phyloP scores from a whole-genome alignment of 345 rosid genomes.

The Brassica napus region DNA sequence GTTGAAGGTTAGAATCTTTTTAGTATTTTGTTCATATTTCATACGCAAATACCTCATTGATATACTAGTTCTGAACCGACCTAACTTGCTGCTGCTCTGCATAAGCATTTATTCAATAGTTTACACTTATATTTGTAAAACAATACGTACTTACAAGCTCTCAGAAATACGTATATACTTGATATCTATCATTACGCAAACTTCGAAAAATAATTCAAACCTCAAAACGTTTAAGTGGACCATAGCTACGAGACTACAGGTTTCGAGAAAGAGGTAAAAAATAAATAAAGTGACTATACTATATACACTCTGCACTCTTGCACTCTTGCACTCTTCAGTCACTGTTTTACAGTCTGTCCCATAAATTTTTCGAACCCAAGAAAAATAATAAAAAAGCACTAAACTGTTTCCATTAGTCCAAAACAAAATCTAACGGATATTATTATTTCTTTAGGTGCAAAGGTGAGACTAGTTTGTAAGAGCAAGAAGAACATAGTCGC shows the following conservation, averaged over 20 bases:
- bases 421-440: neutral
- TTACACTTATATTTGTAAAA: neutral
- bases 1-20: constrained; percentile 45
- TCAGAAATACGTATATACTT: neutral
- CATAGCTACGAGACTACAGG: constrained; percentile 18
- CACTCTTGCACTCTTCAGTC: constrained; percentile 27
- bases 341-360: constrained; percentile 30
- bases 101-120: constrained; percentile 1
- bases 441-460: constrained; percentile 52
- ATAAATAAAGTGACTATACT: constrained; percentile 1
- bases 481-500: constrained; percentile 47
- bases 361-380: constrained; percentile 2
- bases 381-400: neutral
- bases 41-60: neutral
- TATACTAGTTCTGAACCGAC: neutral
- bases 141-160: neutral
- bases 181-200: constrained; percentile 9
- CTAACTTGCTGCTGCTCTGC: constrained; percentile 6
- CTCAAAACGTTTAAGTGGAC: constrained; percentile 25
- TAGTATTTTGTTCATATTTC: neutral
- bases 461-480: constrained; percentile 69
- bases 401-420: constrained; percentile 3
- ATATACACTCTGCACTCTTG: neutral
- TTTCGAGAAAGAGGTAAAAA: constrained; percentile 13
- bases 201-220: constrained; percentile 35